A percentile compares a stretch with the other conserved stretches of the same genome.
phyloP scores from a whole-genome alignment of 345 rosid species.

The Rhodomyrtus tomentosa region DNA sequence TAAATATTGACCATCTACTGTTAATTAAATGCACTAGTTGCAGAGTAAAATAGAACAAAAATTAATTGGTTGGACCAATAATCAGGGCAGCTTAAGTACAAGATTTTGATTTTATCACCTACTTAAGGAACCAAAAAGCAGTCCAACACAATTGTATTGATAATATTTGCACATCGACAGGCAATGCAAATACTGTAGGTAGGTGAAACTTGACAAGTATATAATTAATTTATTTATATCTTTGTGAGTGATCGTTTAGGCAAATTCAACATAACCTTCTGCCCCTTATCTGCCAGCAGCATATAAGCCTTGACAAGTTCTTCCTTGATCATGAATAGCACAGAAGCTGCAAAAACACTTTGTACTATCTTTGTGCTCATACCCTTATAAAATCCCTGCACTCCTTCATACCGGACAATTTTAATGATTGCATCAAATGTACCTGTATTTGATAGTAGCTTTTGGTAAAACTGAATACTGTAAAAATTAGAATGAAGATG shows the following conservation, averaged over 20 bases:
- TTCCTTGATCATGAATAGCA: slow-evolving; percentile 67
- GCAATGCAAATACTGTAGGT: neutral
- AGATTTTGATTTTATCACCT: neutral
- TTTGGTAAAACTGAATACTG: neutral
- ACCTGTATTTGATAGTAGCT: neutral
- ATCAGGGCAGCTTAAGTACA: neutral
- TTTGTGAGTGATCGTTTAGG: slow-evolving; percentile 4
- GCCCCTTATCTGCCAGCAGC: slow-evolving; percentile 24
- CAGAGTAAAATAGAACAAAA: neutral
- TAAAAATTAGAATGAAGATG: neutral
- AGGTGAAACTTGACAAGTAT: neutral
- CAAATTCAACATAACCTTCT: slow-evolving; percentile 10
- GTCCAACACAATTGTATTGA: neutral
- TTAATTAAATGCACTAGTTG: neutral
- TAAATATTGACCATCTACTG: neutral
- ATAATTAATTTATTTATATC: neutral
- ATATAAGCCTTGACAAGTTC: slow-evolving; percentile 49
- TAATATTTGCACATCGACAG: neutral
- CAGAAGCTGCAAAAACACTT: slow-evolving; percentile 71
- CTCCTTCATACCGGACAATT: slow-evolving; percentile 54
- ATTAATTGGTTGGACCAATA: neutral
- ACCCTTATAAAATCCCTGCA: slow-evolving; percentile 52
- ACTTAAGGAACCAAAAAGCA: neutral
- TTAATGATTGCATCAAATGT: slow-evolving; percentile 46
- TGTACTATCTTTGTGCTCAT: slow-evolving; percentile 73